Conservation (phyloP, 805 yeast species). For the Wickerhamiella dianesei region DNA sequence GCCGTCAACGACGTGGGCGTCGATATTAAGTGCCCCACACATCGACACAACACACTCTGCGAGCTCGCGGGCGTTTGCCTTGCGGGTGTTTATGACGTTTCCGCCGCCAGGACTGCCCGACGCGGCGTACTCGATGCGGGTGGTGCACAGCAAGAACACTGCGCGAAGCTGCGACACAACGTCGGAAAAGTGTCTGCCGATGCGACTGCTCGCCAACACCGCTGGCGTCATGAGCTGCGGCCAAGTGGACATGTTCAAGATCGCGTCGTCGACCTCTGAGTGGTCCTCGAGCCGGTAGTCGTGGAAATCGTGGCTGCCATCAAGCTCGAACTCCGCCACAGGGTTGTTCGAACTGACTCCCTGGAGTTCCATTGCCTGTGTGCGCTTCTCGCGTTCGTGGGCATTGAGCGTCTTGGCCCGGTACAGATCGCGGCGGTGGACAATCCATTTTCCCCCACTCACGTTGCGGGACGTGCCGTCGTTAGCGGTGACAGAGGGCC, state of each 20-base stretch:
- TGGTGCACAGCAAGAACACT: constrained; percentile 46
- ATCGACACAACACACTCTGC: constrained; percentile 65
- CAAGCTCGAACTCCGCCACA: constrained; percentile 7
- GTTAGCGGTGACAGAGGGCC: constrained; percentile 6
- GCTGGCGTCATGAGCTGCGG: constrained; percentile 35
- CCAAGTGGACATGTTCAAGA: constrained; percentile 25
- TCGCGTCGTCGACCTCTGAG: constrained; percentile 21
- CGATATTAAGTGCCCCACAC: constrained; percentile 54
- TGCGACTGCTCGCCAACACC: constrained; percentile 40
- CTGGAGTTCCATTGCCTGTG: constrained; percentile 33
- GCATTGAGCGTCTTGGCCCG: constrained; percentile 58
- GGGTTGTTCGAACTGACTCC: constrained; percentile 15
- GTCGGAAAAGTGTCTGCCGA: constrained; percentile 39
- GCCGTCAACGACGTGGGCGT: constrained; percentile 68
- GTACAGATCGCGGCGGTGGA: constrained; percentile 45
- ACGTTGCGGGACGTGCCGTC: background rate
- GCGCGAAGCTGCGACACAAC: constrained; percentile 54
- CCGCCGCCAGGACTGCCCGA: constrained; percentile 19
- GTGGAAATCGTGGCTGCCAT: constrained; percentile 12
- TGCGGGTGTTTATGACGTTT: constrained; percentile 30
- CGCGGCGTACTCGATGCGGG: constrained; percentile 38
- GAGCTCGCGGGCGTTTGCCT: constrained; percentile 56
- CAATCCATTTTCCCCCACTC: constrained; percentile 32
- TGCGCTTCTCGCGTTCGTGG: constrained; percentile 56
- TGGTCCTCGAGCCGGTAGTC: constrained; percentile 20